Evolutionary conservation across 2,329 filamentous ascomycete species (phyloP).

Genomic region (Claviceps humidiphila): DNA sequence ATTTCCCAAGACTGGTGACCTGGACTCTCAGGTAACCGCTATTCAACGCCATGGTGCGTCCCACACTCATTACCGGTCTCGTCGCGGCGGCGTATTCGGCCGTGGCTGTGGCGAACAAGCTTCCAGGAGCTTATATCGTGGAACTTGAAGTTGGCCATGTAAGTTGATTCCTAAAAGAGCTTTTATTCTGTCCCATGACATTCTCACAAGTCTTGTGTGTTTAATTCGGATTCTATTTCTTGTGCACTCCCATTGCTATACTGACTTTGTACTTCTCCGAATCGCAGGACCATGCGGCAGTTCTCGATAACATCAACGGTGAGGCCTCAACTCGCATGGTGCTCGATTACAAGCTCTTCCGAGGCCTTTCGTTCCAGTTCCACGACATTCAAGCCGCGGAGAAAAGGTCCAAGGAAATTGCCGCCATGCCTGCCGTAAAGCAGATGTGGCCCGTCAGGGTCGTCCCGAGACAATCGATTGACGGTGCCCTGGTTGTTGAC

Average conservation of each 20-base stretch:
- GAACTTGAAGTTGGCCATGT: conserved; percentile 39
- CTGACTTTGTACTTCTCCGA: too few species aligned
- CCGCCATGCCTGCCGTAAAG: conserved; percentile 30
- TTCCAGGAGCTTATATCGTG: conserved; percentile 38
- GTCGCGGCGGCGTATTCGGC: conserved; percentile 15
- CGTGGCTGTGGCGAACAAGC: conserved; percentile 16
- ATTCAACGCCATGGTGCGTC: conserved; percentile 6
- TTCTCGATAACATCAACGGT: conserved; percentile 1
- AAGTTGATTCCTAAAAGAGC: conserved; percentile 4
- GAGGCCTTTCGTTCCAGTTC: conserved; percentile 39
- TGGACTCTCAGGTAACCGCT: not conserved
- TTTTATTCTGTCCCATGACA: not conserved
- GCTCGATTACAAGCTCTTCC: conserved; percentile 38
- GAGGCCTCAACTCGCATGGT: conserved; percentile 30
- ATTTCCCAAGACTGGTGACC: not conserved
- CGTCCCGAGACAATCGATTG: conserved; percentile 28
- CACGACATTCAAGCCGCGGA: conserved; percentile 32
- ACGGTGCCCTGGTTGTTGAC: conserved; percentile 29
- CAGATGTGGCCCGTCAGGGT: conserved; percentile 34
- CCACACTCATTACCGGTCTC: conserved; percentile 6
- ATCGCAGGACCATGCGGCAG: conserved; percentile 1
- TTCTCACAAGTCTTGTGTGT: not conserved
- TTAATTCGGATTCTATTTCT: not conserved
- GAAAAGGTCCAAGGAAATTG: conserved; percentile 27
- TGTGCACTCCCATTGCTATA: too few species aligned